Evolutionary conservation across 208 protist species (phyloP).

Genomic region (Phytomonas francai): DNA sequence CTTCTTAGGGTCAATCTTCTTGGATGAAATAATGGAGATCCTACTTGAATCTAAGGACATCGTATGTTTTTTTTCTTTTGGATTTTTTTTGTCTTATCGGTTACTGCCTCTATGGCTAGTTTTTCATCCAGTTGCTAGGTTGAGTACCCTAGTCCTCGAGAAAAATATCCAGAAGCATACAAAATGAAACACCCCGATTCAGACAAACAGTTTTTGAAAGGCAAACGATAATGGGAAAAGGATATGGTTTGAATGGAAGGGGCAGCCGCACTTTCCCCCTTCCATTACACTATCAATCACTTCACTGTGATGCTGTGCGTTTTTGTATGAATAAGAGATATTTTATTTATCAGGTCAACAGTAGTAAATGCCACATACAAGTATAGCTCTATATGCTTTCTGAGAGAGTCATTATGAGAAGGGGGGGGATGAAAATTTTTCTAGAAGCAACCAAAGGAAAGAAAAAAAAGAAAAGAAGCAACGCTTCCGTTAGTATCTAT

Average conservation of each 20-base stretch:
- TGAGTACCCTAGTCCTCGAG: not conserved
- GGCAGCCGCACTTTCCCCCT: not conserved
- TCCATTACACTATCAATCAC: not conserved
- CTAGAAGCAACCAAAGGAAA: not conserved
- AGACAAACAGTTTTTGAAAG: not conserved
- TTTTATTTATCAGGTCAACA: not conserved
- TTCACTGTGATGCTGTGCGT: not conserved
- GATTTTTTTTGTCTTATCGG: not conserved
- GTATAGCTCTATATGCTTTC: not conserved
- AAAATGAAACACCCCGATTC: not conserved
- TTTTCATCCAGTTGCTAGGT: not conserved
- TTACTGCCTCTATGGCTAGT: slow-evolving; percentile 3
- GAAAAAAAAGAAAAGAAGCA: not conserved
- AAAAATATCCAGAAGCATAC: not conserved
- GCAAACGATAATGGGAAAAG: not conserved
- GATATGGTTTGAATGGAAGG: no score
- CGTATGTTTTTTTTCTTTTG: not conserved
- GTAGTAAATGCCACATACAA: not conserved
- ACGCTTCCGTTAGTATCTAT: not conserved
- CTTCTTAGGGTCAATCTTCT: slow-evolving; percentile 55
- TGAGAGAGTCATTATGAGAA: not conserved
- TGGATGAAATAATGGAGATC: slow-evolving; percentile 71
- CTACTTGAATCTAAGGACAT: slow-evolving; percentile 59
- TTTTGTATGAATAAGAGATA: not conserved
- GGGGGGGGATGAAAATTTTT: no score